These are phyloP conservation scores for Diaporthe destruens DNA, from an alignment of 2,329 filamentous ascomycete genomes.

Conservation along the genomic window DNA sequence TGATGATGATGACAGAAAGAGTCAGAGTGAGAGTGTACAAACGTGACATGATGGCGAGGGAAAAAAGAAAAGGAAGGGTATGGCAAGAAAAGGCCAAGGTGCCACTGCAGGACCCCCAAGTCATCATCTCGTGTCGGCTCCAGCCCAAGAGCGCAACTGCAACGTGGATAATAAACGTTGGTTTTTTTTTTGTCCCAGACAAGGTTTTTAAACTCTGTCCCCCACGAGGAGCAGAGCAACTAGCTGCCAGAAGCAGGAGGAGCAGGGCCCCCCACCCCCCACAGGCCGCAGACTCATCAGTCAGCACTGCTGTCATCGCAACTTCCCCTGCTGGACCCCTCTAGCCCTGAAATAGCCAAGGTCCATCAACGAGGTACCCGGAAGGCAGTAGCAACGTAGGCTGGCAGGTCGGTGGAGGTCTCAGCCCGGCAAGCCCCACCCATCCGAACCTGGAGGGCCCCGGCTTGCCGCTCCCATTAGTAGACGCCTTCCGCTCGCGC, in stretches of 20 bases:
- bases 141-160: background rate
- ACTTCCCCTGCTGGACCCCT: slow-evolving; percentile 1
- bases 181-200: background rate
- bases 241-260: no score
- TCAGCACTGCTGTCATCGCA: slow-evolving; percentile 30
- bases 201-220: slow-evolving; percentile 33
- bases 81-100: background rate
- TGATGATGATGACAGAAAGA: background rate
- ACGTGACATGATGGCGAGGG: background rate
- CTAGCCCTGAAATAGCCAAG: slow-evolving; percentile 1
- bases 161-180: slow-evolving; percentile 8
- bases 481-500: slow-evolving; percentile 37
- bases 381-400: slow-evolving; percentile 21
- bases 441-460: slow-evolving; percentile 27
- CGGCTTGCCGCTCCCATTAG: slow-evolving; percentile 33
- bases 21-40: background rate
- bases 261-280: slow-evolving; percentile 1
- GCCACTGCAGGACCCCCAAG: slow-evolving; percentile 11
- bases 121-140: slow-evolving; percentile 12
- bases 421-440: slow-evolving; percentile 30
- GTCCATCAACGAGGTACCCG: slow-evolving; percentile 9
- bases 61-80: background rate
- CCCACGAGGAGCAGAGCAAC: background rate
- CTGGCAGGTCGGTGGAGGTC: slow-evolving; percentile 28
- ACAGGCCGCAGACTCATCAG: slow-evolving; percentile 9